Base-by-base conservation (phyloP, 2,329 filamentous ascomycete genomes). In the Exophiala viscosa region DNA sequence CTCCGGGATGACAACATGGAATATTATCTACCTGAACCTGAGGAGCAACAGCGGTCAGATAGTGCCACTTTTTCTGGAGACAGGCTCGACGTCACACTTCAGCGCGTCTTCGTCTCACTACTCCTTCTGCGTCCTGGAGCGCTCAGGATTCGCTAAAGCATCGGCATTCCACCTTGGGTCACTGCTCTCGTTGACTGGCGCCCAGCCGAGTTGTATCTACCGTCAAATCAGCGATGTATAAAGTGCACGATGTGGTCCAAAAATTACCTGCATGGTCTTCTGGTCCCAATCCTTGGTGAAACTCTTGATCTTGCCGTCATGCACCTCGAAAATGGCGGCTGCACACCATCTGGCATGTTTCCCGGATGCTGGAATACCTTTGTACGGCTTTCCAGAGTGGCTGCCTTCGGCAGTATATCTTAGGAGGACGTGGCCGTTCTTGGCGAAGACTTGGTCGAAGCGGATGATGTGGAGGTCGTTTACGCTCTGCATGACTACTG, bases 201-300 rank as follows among this genome's bases (percentile, higher is more conserved):
- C 60, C 60, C 60, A 62, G 3, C 58, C 59, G 2, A 62, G 49
- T 41, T 62, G 60, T 33, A 62, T 61, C 58, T 60, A 36, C 34
- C 34, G 34, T 32, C n/a, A 11, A 15, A 45, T 40, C 18, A 14
- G 14, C 17, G 5, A 39, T 11, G 7, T n/a, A 38, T 31, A 11
- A 11, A n/a, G 15, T 32, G 20, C 38, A 39, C 18, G 18, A 35
- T 9, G 3, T 38, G 17, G n/a, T 31, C 23, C 23, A 28, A 2
- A 14, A 8, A 33, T 28, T 45, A 61, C 57, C 57, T 62, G 59
- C 61, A 62, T 61, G 15, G 57, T 58, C 49, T 62, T 62, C 52
- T 65, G 63, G 55, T 71, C 68, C 67, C 70, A 71, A 46, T 69
- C 68, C 50, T 70, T 71, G 14, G 64, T 68, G 57, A 68, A 70